Base-by-base conservation (phyloP, 768 basidiomycete species). In the Agaricus bisporus region DNA sequence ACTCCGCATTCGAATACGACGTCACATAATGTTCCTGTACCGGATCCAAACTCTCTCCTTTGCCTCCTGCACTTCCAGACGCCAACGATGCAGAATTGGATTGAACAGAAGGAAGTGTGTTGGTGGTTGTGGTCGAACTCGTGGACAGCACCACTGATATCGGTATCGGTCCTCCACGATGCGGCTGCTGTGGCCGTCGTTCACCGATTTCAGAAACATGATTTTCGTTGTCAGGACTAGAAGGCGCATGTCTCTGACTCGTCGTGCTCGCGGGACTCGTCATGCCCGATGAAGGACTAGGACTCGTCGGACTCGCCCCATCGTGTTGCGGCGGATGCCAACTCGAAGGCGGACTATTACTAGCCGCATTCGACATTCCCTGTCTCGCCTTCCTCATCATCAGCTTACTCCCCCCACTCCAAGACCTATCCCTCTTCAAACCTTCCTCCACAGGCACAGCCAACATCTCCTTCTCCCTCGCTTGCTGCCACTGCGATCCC, bases 1-100 rank as follows among this genome's bases (percentile, higher is more conserved):
- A 71, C 63, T 95, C 91, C 4, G 74, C 57, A 2, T 79, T 68
- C 1, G 79, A 71, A 66, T 98, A 99, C 9, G 93, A 86, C 0
- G 74, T 77, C 18, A 79, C 80, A 55, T 86, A 91, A 61, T 88
- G 84, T 48, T 79, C 70, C 56, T 84, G 79, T 7, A 81, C 36
- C 0, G 72, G 63, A 51, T 76, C 86, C 73, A 77, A 58, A 2
- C 63, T 65, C 14, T 47, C 68, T 7, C 18, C 18, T 22, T 11
- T 11, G 12, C 20, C 11, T 11, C 14, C 20, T 41, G 8, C n/a
- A 41, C 32, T 32, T 32, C 8, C 32, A 32, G 42, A 26, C 5
- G 25, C 25, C 11, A 12, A 11, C 1, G 70, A 15, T 5, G 26
- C 17, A 6, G 48, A 48, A 70, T 5, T 61, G 50, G 6, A 69